Percentiles rank a stretch among this genome's conserved stretches.
These are phyloP conservation scores for Pharnaceum exiguum DNA, from an alignment of 148 eudicot species.

Conservation along the genomic window DNA sequence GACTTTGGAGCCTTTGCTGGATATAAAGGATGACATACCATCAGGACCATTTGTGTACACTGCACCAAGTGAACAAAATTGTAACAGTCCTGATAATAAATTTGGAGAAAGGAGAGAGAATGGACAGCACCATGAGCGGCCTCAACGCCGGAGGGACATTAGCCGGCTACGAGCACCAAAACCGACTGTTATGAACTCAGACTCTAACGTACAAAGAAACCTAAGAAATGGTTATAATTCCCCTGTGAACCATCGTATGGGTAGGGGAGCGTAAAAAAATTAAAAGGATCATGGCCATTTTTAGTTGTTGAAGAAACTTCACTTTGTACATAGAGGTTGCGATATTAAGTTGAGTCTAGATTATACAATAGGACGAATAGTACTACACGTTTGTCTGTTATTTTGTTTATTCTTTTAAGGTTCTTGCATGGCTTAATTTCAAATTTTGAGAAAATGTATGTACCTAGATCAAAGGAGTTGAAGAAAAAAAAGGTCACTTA, in stretches of 20 bases:
- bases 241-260: slow-evolving; percentile 33
- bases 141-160: slow-evolving; percentile 20
- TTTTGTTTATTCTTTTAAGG: no score
- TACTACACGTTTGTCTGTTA: no score
- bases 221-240: slow-evolving; percentile 34
- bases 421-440: no score
- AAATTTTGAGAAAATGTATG: no score
- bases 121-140: slow-evolving; percentile 21
- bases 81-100: slow-evolving; percentile 9
- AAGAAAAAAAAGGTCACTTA: no score
- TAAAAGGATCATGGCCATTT: no score
- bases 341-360: no score
- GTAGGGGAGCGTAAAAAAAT: slow-evolving; percentile 42
- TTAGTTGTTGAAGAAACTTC: no score
- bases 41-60: slow-evolving; percentile 63
- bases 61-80: slow-evolving; percentile 28
- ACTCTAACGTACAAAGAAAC: slow-evolving; percentile 31
- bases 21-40: slow-evolving; percentile 37
- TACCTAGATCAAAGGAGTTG: no score
- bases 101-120: slow-evolving; percentile 21
- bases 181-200: slow-evolving; percentile 27
- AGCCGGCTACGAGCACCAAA: slow-evolving; percentile 34
- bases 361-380: no score
- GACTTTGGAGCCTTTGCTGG: slow-evolving; percentile 52
- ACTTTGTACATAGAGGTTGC: no score